These are phyloP conservation scores for Neonectria magnoliae DNA, from an alignment of 2,329 filamentous ascomycete genomes.

Conservation along the genomic window DNA sequence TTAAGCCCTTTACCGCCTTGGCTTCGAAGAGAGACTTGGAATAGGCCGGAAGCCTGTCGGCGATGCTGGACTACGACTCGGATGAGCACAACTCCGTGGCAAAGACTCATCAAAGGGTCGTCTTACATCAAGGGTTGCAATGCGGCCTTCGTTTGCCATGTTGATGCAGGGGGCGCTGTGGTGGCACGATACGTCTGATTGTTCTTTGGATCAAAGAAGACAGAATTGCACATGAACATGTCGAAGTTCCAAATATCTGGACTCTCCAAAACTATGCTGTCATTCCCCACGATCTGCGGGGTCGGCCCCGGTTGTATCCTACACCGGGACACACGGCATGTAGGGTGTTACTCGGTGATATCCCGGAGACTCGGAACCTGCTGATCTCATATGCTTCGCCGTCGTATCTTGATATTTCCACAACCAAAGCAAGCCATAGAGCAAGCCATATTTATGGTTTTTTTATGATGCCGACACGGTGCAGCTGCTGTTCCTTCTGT, in stretches of 20 bases:
- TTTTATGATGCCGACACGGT: background rate
- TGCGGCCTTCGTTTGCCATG: slow-evolving; percentile 42
- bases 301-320: slow-evolving; percentile 21
- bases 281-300: slow-evolving; percentile 35
- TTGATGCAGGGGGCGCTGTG: slow-evolving; percentile 6
- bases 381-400: slow-evolving; percentile 6
- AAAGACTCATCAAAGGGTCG: background rate
- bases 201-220: slow-evolving; percentile 17
- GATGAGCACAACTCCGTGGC: slow-evolving; percentile 19
- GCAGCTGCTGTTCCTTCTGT: background rate
- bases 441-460: background rate
- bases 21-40: slow-evolving; percentile 75
- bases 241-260: background rate
- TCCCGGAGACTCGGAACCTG: slow-evolving; percentile 41
- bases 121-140: slow-evolving; percentile 52
- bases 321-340: slow-evolving; percentile 14
- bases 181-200: slow-evolving; percentile 11
- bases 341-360: slow-evolving; percentile 39
- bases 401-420: background rate
- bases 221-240: background rate
- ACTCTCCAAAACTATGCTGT: background rate
- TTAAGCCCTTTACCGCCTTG: slow-evolving; percentile 79
- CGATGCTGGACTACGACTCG: slow-evolving; percentile 67
- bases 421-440: background rate
- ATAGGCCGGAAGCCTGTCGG: slow-evolving; percentile 74